These are phyloP conservation scores for Albizia julibrissin DNA, from an alignment of 306 rosid species.

Conservation along the genomic window DNA sequence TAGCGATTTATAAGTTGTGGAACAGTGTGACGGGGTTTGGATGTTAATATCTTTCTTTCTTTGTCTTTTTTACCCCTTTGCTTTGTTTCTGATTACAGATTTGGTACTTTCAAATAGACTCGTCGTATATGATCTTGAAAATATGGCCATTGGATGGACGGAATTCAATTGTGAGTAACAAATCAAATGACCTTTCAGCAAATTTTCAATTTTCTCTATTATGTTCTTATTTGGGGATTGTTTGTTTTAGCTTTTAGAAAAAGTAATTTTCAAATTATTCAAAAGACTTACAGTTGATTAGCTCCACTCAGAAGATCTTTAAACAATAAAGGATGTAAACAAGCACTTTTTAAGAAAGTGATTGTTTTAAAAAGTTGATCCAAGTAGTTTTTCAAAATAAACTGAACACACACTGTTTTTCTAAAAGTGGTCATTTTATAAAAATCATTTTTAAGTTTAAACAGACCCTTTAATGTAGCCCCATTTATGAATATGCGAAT, in stretches of 20 bases:
- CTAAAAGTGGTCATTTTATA: neutral
- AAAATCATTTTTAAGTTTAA: neutral
- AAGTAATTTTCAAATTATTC: neutral
- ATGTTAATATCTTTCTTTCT: neutral
- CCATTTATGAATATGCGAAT: conserved; percentile 14
- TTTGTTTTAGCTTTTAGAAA: neutral
- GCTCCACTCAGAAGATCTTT: neutral
- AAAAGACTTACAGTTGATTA: neutral
- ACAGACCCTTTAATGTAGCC: neutral
- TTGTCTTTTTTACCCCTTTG: too few species aligned
- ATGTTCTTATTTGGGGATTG: conserved; percentile 5
- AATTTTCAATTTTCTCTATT: conserved; percentile 9
- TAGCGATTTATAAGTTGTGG: neutral
- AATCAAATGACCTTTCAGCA: conserved; percentile 21
- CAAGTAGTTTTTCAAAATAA: neutral
- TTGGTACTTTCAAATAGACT: conserved; percentile 78
- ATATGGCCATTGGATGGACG: conserved; percentile 72
- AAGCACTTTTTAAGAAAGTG: neutral
- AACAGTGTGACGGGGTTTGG: conserved; percentile 6
- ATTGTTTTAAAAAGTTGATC: neutral
- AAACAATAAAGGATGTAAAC: neutral
- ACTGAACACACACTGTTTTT: neutral
- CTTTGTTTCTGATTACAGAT: conserved; percentile 57
- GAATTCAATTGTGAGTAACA: conserved; percentile 76
- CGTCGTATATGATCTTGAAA: conserved; percentile 70